Conservation (phyloP, 306 rosid genomes). For the Ammopiptanthus mongolicus region DNA sequence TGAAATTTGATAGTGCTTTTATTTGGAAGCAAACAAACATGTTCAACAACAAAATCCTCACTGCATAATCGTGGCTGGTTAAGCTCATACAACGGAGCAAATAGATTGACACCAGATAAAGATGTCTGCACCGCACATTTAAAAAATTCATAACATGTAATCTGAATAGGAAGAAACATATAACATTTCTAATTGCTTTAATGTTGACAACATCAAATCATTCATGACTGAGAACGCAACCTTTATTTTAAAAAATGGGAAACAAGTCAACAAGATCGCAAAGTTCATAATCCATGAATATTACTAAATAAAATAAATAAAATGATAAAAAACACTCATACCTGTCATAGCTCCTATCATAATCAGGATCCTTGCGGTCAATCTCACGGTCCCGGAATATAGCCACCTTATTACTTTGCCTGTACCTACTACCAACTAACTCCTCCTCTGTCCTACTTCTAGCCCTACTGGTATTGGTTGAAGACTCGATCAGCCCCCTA, state of each 20-base stretch:
- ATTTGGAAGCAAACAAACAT: not conserved
- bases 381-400: conserved; percentile 89
- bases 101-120: not conserved
- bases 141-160: not conserved
- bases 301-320: not conserved
- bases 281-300: not conserved
- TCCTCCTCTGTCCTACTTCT: conserved; percentile 86
- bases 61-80: not conserved
- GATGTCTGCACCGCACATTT: not conserved
- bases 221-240: not conserved
- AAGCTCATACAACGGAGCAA: not conserved
- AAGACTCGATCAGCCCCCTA: conserved; percentile 47
- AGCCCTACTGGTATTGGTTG: conserved; percentile 62
- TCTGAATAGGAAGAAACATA: not conserved
- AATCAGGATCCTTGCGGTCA: conserved; percentile 96
- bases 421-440: conserved; percentile 72
- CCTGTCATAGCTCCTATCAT: conserved; percentile 90
- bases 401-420: conserved; percentile 80
- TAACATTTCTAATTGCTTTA: not conserved
- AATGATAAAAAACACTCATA: conserved; percentile 7
- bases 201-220: not conserved
- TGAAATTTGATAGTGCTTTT: not conserved
- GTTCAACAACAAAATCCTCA: not conserved
- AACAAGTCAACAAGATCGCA: not conserved
- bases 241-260: not conserved